A percentile compares a stretch with the other conserved stretches of the same genome.
Evolutionary conservation across 108 stramenopile genomes (phyloP).

Genomic region (Nitzschia sp.): DNA sequence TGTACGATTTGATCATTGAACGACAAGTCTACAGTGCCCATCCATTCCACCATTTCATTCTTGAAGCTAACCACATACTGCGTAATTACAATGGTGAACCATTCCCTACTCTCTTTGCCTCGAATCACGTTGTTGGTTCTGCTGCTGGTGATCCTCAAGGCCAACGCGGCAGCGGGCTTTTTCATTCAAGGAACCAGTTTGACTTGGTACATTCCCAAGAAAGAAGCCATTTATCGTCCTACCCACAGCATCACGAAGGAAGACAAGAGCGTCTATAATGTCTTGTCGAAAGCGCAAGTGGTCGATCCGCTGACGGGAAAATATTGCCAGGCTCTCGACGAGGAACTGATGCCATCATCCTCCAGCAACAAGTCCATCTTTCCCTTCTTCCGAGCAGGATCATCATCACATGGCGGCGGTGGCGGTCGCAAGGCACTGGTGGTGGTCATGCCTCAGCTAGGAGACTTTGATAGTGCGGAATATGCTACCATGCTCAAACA

Average conservation of each 20-base stretch:
- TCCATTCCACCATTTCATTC: too few relatives aligned
- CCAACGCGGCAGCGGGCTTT: neutral
- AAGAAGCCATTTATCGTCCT: neutral
- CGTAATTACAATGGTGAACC: too few relatives aligned
- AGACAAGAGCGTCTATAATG: neutral
- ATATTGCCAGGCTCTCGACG: neutral
- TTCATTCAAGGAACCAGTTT: neutral
- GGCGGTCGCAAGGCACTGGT: slow-evolving; percentile 41
- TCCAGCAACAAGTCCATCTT: neutral
- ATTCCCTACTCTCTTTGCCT: too few relatives aligned
- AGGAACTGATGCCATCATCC: neutral
- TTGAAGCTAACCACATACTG: too few relatives aligned
- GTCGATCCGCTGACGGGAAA: neutral
- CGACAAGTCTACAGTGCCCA: too few relatives aligned
- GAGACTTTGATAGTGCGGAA: slow-evolving; percentile 63
- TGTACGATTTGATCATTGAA: too few relatives aligned
- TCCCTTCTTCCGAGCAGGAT: neutral
- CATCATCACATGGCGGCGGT: neutral
- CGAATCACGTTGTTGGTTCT: neutral
- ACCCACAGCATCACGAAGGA: neutral
- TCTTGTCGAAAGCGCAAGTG: slow-evolving; percentile 4
- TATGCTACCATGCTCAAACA: slow-evolving; percentile 41
- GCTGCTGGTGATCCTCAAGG: neutral
- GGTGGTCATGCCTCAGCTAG: slow-evolving; percentile 57
- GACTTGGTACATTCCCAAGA: slow-evolving; percentile 8